A percentile compares a stretch with the other conserved stretches of the same genome.
phyloP scores from a whole-genome alignment of 1,284 basidiomycete genomes.

The Serendipita sp. region DNA sequence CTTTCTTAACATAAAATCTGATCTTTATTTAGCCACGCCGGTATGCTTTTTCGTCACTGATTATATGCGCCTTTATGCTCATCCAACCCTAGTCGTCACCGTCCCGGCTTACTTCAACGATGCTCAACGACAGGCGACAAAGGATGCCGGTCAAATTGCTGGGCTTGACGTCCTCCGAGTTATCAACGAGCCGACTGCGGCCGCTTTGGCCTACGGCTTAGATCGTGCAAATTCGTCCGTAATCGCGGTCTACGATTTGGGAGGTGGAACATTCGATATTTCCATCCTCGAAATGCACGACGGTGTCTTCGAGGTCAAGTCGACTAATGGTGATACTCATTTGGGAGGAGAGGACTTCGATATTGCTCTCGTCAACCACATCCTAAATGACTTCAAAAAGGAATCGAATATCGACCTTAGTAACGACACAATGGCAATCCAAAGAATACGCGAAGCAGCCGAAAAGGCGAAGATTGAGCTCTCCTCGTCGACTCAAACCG shows the following conservation, averaged over 20 bases:
- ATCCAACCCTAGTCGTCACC: conserved; percentile 54
- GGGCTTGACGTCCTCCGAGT: conserved; percentile 95
- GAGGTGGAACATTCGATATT: conserved; percentile 94
- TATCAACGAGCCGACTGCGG: conserved; percentile 98
- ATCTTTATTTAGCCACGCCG: conserved; percentile 2
- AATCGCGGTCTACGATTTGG: conserved; percentile 94
- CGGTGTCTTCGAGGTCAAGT: conserved; percentile 98
- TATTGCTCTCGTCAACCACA: conserved; percentile 75
- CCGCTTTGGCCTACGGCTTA: conserved; percentile 92
- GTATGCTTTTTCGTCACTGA: background rate
- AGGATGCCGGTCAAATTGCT: conserved; percentile 93
- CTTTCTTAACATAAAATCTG: background rate
- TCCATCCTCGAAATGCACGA: conserved; percentile 98
- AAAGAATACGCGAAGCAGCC: conserved; percentile 95
- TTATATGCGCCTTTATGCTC: background rate
- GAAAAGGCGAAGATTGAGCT: conserved; percentile 99
- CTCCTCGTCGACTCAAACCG: conserved; percentile 85
- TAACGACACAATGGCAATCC: conserved; percentile 91
- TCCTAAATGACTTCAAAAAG: conserved; percentile 91
- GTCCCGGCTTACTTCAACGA: conserved; percentile 99
- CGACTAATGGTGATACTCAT: conserved; percentile 97
- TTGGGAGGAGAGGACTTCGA: conserved; percentile 99
- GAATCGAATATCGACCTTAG: conserved; percentile 71
- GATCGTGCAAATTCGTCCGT: conserved; percentile 71
- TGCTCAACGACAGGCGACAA: conserved; percentile 95